Conservation (phyloP, 1,284 basidiomycete genomes). For the Microbotryum scabiosae region DNA sequence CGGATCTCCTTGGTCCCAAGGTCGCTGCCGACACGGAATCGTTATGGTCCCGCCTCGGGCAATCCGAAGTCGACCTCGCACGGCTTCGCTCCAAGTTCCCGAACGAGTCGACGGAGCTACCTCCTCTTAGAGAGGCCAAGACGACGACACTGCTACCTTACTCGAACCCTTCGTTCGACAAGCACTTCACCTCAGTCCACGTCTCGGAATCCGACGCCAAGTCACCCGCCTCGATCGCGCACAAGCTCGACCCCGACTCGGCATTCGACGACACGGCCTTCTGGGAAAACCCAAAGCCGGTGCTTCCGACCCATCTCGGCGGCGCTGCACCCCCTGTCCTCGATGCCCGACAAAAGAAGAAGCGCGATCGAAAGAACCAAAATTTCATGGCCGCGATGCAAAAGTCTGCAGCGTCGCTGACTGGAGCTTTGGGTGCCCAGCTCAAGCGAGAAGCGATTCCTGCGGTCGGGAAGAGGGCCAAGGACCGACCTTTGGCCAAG, state of each 20-base stretch:
- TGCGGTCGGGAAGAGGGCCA: conserved; percentile 32
- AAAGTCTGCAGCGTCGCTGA: conserved; percentile 54
- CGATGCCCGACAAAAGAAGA: conserved; percentile 37
- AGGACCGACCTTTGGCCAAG: conserved; percentile 11
- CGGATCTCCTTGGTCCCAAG: conserved; percentile 23
- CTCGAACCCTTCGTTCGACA: conserved; percentile 48
- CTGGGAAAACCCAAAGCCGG: conserved; percentile 52
- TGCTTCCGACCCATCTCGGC: conserved; percentile 52
- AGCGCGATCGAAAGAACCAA: conserved; percentile 47
- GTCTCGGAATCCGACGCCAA: conserved; percentile 35
- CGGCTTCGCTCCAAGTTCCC: conserved; percentile 15
- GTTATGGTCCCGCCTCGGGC: conserved; percentile 17
- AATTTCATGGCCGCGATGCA: conserved; percentile 52
- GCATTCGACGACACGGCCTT: conserved; percentile 50
- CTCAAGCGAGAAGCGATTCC: conserved; percentile 52
- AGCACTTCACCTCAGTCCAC: conserved; percentile 44
- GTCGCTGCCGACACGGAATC: conserved; percentile 9
- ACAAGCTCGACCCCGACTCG: conserved; percentile 43
- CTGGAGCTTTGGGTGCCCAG: conserved; percentile 51
- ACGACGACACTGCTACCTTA: conserved; percentile 47
- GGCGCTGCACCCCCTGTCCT: conserved; percentile 41
- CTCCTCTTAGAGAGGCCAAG: conserved; percentile 2
- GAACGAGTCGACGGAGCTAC: conserved; percentile 15
- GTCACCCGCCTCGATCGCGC: conserved; percentile 24
- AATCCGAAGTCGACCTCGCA: conserved; percentile 16